Evolutionary conservation across 1,284 basidiomycete species (phyloP).

Genomic region (Phylloporus sp.): DNA sequence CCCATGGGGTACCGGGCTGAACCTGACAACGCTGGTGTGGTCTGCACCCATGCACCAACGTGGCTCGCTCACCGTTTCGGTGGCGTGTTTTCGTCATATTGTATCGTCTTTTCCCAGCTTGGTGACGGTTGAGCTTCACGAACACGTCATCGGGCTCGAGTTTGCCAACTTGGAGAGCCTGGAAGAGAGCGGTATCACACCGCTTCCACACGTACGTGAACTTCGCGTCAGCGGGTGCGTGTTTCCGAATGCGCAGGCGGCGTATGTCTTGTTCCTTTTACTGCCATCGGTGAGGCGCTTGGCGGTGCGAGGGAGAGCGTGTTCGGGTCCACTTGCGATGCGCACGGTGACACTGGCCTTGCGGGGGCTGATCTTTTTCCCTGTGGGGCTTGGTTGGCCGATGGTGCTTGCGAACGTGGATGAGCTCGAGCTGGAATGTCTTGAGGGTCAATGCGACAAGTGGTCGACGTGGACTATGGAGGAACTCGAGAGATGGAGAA

Average conservation of each 20-base stretch:
- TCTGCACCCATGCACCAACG: slow-evolving; percentile 14
- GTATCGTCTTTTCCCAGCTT: slow-evolving; percentile 27
- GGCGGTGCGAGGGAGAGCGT: slow-evolving; percentile 18
- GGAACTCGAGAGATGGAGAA: slow-evolving; percentile 18
- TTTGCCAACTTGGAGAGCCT: slow-evolving; percentile 7
- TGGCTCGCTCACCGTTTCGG: slow-evolving; percentile 19
- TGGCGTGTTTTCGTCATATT: slow-evolving; percentile 22
- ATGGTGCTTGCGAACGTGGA: slow-evolving; percentile 16
- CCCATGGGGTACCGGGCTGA: slow-evolving; percentile 16
- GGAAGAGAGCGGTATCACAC: slow-evolving; percentile 3
- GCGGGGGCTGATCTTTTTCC: slow-evolving; percentile 18
- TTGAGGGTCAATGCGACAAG: slow-evolving; percentile 9
- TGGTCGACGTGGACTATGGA: slow-evolving; percentile 16
- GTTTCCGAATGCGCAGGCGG: slow-evolving; percentile 16
- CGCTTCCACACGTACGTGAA: slow-evolving; percentile 20
- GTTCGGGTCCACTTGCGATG: slow-evolving; percentile 11
- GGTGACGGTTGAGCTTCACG: slow-evolving; percentile 22
- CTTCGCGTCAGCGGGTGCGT: slow-evolving; percentile 17
- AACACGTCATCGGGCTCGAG: slow-evolving; percentile 18
- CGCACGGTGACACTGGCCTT: slow-evolving; percentile 20
- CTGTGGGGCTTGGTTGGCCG: slow-evolving; percentile 7
- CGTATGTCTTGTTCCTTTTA: slow-evolving; percentile 23
- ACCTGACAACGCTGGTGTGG: slow-evolving; percentile 30
- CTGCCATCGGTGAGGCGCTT: slow-evolving; percentile 19
- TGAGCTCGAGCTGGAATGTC: slow-evolving; percentile 18